A percentile compares a stretch with the other conserved stretches of the same genome.
These are phyloP conservation scores for Thalassiosira hispida DNA, from an alignment of 352 stramenopile species.

Conservation along the genomic window DNA sequence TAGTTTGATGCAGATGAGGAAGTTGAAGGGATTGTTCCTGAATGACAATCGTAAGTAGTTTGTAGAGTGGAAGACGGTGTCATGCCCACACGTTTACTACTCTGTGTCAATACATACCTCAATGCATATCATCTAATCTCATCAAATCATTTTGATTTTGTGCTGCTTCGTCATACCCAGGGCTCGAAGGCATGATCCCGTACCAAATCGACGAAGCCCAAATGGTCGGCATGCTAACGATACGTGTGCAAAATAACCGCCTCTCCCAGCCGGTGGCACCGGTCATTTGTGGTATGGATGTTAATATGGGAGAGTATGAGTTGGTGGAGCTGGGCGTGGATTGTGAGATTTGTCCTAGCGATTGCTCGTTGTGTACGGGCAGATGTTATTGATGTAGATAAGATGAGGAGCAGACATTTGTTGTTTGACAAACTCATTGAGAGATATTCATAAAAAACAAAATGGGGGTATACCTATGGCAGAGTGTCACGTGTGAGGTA, in stretches of 20 bases:
- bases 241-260: constrained; percentile 68
- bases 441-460: no score
- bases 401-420: no score
- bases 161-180: no score
- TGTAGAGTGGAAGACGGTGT: constrained; percentile 16
- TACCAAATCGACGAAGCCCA: constrained; percentile 29
- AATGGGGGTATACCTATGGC: no score
- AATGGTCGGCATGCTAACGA: constrained; percentile 46
- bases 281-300: constrained; percentile 61
- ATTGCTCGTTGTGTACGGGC: constrained; percentile 43
- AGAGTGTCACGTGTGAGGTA: no score
- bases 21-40: constrained; percentile 56
- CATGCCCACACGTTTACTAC: constrained; percentile 12
- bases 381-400: constrained; percentile 36
- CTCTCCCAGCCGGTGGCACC: constrained; percentile 47
- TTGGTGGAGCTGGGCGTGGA: constrained; percentile 74
- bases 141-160: no score
- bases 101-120: no score
- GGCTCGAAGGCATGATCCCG: constrained; percentile 42
- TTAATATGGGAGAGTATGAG: constrained; percentile 53
- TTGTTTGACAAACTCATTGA: no score
- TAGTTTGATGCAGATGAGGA: constrained; percentile 55
- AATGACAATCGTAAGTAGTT: constrained; percentile 64
- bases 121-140: no score
- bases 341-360: constrained; percentile 62